Base-by-base conservation (phyloP, 352 stramenopile species). In the Phytophthora gonapodyides region DNA sequence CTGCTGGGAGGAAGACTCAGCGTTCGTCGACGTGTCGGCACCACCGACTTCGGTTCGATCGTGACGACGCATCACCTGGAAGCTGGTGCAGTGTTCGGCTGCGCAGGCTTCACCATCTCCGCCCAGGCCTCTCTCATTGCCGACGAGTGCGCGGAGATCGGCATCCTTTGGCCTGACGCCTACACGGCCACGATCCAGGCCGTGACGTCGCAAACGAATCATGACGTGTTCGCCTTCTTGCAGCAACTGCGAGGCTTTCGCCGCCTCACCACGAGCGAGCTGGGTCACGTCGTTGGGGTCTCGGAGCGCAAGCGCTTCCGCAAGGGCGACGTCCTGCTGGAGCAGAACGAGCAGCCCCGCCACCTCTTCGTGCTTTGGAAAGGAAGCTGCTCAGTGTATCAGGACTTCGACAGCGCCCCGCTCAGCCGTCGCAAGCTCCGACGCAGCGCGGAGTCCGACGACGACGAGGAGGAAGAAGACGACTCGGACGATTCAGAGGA, bases 41-140 rank as follows among this genome's bases (percentile, higher is more conserved):
- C 61, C 8, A 62, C 60, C 0, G 82, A 88, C 46, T 84, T 91
- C 41, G 65, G 63, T 5, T 86, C 76, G 19, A 68, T 67, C 4
- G 74, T 91, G 47, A 91, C 82, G 34, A 91, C 82, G 1, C 78
- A 89, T 56, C 82, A 91, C 56, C 52, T 91, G 13, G 78, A 75
- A 8, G 45, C 57, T 24, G 82, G 82, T 6, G 71, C 74, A 15
- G 73, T 84, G 13, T 89, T 91, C 44, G 82, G 80, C 1, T 89
- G 76, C 42, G 65, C 75, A 21, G 82, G 82, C 11, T 82, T 87
- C 48, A 38, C 71, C 0, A 64, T 91, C 2, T 85, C 65, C 13
- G 46, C 66, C 2, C 71, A 84, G 33, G 67, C 75, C 3, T 75
- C 76, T 24, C 53, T 91, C 10, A 79, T 91, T 19, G 82, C 82